Percentiles rank a stretch among this genome's conserved stretches.
Evolutionary conservation across 176 grass and related monocot genomes (phyloP).

Genomic region (Dendrocalamus sinicus): DNA sequence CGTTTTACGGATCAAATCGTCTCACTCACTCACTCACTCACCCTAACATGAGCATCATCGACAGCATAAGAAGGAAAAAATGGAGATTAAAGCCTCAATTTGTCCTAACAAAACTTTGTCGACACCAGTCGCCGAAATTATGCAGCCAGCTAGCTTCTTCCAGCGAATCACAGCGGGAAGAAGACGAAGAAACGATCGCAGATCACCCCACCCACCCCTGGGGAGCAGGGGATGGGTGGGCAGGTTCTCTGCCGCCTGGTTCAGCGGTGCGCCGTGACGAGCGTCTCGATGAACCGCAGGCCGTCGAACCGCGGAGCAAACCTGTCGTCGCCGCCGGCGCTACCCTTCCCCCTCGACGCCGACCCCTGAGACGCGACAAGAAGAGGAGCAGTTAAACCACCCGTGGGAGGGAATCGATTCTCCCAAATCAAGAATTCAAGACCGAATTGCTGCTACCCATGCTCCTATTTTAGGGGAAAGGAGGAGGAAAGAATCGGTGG

Average conservation of each 20-base stretch:
- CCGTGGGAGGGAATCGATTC: neutral
- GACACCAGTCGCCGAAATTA: conserved; percentile 33
- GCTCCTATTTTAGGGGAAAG: neutral
- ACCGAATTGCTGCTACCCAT: neutral
- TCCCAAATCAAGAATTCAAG: neutral
- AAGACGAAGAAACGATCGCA: neutral
- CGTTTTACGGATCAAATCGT: neutral
- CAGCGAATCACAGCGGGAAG: neutral
- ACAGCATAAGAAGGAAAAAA: neutral
- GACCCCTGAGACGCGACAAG: neutral
- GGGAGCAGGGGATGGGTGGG: neutral
- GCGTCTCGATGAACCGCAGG: conserved; percentile 63
- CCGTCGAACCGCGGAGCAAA: conserved; percentile 64
- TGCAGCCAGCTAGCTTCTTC: neutral
- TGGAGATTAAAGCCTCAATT: neutral
- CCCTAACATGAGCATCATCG: neutral
- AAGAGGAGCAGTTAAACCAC: neutral
- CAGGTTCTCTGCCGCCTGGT: neutral
- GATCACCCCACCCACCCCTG: neutral
- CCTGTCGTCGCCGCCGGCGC: conserved; percentile 1
- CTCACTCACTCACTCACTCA: neutral
- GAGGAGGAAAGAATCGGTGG: neutral
- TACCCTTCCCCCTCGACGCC: neutral
- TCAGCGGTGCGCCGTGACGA: conserved; percentile 62
- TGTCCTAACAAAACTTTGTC: conserved; percentile 49